These are phyloP conservation scores for Penicillium hordei DNA, from an alignment of 2,329 filamentous ascomycete species.

Conservation along the genomic window DNA sequence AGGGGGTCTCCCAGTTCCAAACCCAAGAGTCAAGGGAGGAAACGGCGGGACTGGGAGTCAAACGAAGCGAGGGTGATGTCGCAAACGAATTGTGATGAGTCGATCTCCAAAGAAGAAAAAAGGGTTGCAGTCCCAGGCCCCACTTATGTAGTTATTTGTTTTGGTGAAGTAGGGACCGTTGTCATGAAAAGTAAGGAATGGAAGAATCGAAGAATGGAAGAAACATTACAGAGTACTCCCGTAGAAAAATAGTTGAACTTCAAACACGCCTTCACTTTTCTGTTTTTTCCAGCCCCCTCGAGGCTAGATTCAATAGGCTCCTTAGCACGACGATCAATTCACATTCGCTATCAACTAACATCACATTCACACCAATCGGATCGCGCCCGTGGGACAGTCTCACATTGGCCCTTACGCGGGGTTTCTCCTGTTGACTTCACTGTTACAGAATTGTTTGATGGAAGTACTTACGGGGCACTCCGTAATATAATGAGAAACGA, in stretches of 20 bases:
- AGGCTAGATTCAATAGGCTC: conserved; percentile 6
- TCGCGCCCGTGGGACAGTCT: background rate
- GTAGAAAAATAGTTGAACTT: background rate
- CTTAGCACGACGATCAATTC: conserved; percentile 3
- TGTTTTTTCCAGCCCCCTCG: background rate
- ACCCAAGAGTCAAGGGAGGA: conserved; percentile 2
- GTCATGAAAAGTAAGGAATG: conserved; percentile 6
- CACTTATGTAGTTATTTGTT: conserved; percentile 12
- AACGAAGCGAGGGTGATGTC: conserved; percentile 14
- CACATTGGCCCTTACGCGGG: conserved; percentile 1
- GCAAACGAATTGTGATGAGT: conserved; percentile 16
- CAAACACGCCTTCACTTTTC: no score
- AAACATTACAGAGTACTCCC: background rate
- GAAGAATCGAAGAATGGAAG: conserved; percentile 8
- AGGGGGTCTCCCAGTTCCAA: background rate
- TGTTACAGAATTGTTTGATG: background rate
- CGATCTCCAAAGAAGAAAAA: background rate
- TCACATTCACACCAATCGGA: conserved; percentile 2
- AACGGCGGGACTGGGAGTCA: background rate
- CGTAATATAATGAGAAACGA: background rate
- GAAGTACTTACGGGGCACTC: no score
- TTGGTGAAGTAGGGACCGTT: background rate
- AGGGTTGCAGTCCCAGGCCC: background rate
- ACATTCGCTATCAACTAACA: background rate
- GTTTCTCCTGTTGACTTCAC: background rate